Evolutionary conservation across 495 filamentous ascomycete genomes (phyloP).

Genomic region (Penicillium coffeae): DNA sequence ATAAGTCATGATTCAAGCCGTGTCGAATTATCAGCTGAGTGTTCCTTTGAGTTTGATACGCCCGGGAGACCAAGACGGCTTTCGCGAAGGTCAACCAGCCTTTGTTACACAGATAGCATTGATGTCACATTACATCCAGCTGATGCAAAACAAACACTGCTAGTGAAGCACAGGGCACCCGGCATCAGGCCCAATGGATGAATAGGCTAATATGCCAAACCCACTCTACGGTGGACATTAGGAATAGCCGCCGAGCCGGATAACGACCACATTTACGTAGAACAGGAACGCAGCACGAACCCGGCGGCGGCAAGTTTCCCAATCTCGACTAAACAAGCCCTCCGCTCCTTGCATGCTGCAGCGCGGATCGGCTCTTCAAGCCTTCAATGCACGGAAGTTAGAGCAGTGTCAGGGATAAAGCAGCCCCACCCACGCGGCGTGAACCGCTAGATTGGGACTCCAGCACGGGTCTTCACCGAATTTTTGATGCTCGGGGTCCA

Average conservation of each 20-base stretch:
- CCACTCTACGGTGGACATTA: not conserved
- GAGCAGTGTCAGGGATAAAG: conserved; percentile 13
- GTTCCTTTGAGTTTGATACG: too few species aligned
- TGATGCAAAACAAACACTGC: too few species aligned
- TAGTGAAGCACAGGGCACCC: too few species aligned
- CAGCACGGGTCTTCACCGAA: not conserved
- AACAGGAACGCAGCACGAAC: too few species aligned
- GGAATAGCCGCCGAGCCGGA: not conserved
- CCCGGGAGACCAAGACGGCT: too few species aligned
- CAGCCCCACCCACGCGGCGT: conserved; percentile 8
- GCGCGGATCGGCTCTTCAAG: conserved; percentile 9
- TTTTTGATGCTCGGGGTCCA: conserved; percentile 4
- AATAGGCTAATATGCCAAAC: not conserved
- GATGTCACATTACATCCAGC: too few species aligned
- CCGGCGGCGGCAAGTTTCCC: conserved; percentile 10
- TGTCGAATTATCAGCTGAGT: too few species aligned
- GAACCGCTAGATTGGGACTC: conserved; percentile 11
- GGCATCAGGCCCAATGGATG: too few species aligned
- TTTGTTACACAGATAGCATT: too few species aligned
- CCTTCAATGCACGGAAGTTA: not conserved
- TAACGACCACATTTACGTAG: too few species aligned
- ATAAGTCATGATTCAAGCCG: too few species aligned
- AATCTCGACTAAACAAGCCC: not conserved
- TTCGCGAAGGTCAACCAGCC: too few species aligned
- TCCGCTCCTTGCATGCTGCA: conserved; percentile 13